Percentiles rank a stretch among this genome's conserved stretches.
These are phyloP conservation scores for Ophiostoma himal-ulmi DNA, from an alignment of 2,329 filamentous ascomycete species.

Conservation along the genomic window DNA sequence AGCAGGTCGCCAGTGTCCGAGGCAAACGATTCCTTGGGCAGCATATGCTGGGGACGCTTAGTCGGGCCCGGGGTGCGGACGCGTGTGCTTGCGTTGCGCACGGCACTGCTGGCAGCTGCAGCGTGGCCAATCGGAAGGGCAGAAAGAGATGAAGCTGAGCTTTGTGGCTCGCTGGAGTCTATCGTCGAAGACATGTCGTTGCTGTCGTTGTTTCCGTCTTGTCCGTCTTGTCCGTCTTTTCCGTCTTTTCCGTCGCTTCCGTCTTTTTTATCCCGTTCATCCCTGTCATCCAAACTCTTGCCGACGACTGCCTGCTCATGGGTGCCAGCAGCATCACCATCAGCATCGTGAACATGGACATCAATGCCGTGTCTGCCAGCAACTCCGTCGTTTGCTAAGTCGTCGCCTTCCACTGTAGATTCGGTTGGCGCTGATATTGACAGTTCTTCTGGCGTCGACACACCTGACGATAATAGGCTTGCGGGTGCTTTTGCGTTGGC, in stretches of 20 bases:
- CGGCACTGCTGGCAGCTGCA: conserved; percentile 13
- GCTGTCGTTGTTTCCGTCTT: background rate
- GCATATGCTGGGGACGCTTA: conserved; percentile 31
- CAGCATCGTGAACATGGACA: background rate
- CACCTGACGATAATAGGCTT: background rate
- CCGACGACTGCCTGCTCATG: background rate
- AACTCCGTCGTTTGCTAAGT: background rate
- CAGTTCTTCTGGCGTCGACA: background rate
- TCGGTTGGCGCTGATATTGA: conserved; percentile 5
- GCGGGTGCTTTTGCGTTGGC: background rate
- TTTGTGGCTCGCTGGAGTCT: background rate
- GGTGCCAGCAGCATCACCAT: background rate
- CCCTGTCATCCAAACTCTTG: background rate
- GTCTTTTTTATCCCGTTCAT: background rate
- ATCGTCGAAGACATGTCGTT: background rate
- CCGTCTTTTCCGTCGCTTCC: background rate
- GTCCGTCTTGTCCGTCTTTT: background rate
- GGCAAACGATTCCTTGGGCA: conserved; percentile 33
- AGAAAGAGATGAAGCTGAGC: background rate
- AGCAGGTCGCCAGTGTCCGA: conserved; percentile 32
- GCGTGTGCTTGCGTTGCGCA: conserved; percentile 35
- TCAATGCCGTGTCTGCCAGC: background rate
- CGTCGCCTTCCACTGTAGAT: background rate
- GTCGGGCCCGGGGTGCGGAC: conserved; percentile 31
- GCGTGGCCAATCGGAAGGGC: background rate